These are phyloP conservation scores for Cymbidium sinense DNA, from an alignment of 106 monocot species.

Conservation along the genomic window DNA sequence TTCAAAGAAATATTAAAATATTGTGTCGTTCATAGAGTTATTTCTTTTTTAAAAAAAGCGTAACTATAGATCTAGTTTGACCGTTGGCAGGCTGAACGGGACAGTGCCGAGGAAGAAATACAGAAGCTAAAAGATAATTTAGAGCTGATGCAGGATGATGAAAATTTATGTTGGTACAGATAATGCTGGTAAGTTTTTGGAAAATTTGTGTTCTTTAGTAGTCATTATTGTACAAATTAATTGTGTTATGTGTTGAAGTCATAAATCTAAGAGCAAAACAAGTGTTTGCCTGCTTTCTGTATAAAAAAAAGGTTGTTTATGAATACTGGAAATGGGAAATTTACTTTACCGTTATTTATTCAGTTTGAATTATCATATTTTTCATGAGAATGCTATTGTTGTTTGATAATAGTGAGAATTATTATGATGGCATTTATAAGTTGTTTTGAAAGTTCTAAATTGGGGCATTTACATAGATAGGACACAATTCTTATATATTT, in stretches of 20 bases:
- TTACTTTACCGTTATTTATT: background rate
- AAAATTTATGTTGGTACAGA: conserved; percentile 19
- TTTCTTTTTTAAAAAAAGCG: background rate
- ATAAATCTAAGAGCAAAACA: background rate
- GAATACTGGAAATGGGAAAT: background rate
- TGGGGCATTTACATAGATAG: too few relatives aligned
- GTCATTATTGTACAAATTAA: background rate
- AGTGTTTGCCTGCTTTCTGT: background rate
- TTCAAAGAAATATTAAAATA: background rate
- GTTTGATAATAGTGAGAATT: too few relatives aligned
- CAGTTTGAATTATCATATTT: background rate
- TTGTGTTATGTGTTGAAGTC: background rate
- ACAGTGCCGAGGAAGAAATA: conserved; percentile 24
- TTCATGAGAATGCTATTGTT: background rate
- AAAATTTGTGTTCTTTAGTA: background rate
- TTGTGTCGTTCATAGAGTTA: background rate
- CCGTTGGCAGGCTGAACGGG: conserved; percentile 22
- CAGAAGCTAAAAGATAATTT: conserved; percentile 20
- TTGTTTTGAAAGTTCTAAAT: too few relatives aligned
- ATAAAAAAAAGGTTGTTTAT: background rate
- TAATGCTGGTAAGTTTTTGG: background rate
- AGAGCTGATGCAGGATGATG: conserved; percentile 13
- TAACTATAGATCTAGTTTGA: background rate
- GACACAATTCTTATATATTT: too few relatives aligned
- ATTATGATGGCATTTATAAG: too few relatives aligned